These are phyloP conservation scores for Thozetella sp. DNA, from an alignment of 495 filamentous ascomycete genomes.

Conservation along the genomic window DNA sequence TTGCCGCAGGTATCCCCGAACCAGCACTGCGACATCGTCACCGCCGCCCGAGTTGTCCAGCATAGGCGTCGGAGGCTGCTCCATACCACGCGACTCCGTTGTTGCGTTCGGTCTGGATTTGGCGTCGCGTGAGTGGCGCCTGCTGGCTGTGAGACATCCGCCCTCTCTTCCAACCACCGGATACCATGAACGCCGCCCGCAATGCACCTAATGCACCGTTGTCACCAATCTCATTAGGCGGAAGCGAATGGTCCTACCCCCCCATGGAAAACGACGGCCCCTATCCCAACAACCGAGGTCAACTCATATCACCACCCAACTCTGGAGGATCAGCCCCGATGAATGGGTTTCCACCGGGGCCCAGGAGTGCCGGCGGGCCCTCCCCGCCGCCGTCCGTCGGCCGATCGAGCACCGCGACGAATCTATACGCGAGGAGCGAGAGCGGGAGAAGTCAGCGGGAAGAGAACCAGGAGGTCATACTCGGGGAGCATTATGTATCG, in stretches of 20 bases:
- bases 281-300: conserved; percentile 56
- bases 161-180: conserved; percentile 14
- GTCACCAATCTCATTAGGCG: conserved; percentile 79
- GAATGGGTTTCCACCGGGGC: conserved; percentile 53
- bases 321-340: conserved; percentile 65
- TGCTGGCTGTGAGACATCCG: conserved; percentile 14
- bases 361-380: conserved; percentile 59
- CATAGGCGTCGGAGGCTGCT: not conserved
- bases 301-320: conserved; percentile 70
- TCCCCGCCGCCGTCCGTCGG: conserved; percentile 88
- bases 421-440: conserved; percentile 64
- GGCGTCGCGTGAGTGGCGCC: conserved; percentile 13
- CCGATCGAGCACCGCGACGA: conserved; percentile 72
- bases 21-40: conserved; percentile 5
- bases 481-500: conserved; percentile 81
- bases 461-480: conserved; percentile 48
- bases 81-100: not conserved
- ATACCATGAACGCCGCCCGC: conserved; percentile 50
- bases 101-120: not conserved
- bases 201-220: conserved; percentile 69
- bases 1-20: not conserved
- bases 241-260: conserved; percentile 90
- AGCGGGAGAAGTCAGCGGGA: conserved; percentile 52
- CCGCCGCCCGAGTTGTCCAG: conserved; percentile 1
- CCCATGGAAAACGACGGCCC: conserved; percentile 54